Evolutionary conservation across 768 basidiomycete species (phyloP), one percentile per base, ranked within the genome.

Genomic region (Mrakia blollopis): DNA sequence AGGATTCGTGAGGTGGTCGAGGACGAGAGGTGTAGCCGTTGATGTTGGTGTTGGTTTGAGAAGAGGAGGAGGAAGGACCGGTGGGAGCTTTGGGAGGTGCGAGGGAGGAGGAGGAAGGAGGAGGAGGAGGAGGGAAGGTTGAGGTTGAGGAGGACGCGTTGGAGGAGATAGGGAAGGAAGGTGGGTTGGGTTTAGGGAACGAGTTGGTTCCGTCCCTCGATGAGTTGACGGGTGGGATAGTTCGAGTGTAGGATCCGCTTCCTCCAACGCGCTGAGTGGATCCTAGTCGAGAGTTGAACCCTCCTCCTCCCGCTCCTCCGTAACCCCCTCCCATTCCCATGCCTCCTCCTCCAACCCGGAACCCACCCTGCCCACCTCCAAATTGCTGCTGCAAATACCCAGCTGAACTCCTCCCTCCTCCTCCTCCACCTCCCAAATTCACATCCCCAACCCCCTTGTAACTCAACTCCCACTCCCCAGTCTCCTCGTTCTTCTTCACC

Each of bases 401-500:
- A 30, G 6, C 71, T 32, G 3, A 30, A 30, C 32, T 16, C 72
- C 21, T 30, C 11, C 32, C 23, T 9, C 21, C 18, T 37, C 25
- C 70, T 7, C 10, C n/a, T 3, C 44, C 44, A 32, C 37, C 32
- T 30, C 69, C 18, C n/a, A 77, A 23, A 37, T 61, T 65, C n/a
- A 73, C 76, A 37, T 73, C 54, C 13, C 76, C 76, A 5, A 60
- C 76, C 2, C 63, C 39, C 65, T 63, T 47, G 72, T 77, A 77
- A 23, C 44, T 41, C 54, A 81, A 81, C 50, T 62, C 71, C 69
- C 71, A 81, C 39, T 79, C 77, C 7, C 57, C n/a, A 11, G 16
- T 50, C 18, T 80, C 73, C 14, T 70, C 78, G 23, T 23, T 44
- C 61, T 78, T 73, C 47, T 50, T 25, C 16, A 84, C 80, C 5